Evolutionary conservation across 371 early-diverging fungal species (phyloP).

Genomic region (Capillidium heterosporum): DNA sequence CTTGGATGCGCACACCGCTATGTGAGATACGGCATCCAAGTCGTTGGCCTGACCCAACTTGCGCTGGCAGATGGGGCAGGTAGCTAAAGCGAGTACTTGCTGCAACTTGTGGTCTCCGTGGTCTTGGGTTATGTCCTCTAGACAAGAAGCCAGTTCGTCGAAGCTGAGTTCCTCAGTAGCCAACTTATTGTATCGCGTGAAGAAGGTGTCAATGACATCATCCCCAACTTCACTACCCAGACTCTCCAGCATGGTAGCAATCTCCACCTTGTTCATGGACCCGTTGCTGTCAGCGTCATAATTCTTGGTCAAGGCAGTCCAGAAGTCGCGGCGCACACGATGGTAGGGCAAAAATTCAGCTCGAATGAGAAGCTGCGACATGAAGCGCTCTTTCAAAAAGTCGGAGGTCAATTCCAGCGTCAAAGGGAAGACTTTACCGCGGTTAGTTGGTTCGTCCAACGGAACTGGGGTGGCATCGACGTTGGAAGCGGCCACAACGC

Average conservation of each 20-base stretch:
- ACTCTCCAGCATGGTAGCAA: slow-evolving; percentile 56
- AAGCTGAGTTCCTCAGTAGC: slow-evolving; percentile 37
- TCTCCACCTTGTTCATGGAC: slow-evolving; percentile 29
- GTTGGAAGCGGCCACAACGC: slow-evolving; percentile 9
- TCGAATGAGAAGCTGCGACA: slow-evolving; percentile 23
- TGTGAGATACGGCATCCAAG: slow-evolving; percentile 59
- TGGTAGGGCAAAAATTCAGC: slow-evolving; percentile 43
- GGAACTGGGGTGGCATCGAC: not conserved
- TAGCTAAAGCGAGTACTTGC: slow-evolving; percentile 14
- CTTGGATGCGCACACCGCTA: slow-evolving; percentile 47
- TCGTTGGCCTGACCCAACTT: slow-evolving; percentile 35
- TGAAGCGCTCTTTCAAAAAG: slow-evolving; percentile 19
- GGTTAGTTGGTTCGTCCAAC: not conserved
- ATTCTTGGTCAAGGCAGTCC: slow-evolving; percentile 39
- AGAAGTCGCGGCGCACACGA: slow-evolving; percentile 48
- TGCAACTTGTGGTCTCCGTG: slow-evolving; percentile 12
- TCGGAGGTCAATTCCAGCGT: slow-evolving; percentile 16
- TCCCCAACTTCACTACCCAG: slow-evolving; percentile 53
- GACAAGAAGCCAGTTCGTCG: slow-evolving; percentile 36
- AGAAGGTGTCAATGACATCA: slow-evolving; percentile 40
- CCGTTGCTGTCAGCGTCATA: slow-evolving; percentile 38
- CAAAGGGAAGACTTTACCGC: slow-evolving; percentile 9
- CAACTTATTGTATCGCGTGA: slow-evolving; percentile 30
- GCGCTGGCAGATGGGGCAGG: slow-evolving; percentile 56
- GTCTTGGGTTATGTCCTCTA: slow-evolving; percentile 27